Conservation (phyloP, 371 early-diverging fungal species). For the Saksenaea oblongispora region DNA sequence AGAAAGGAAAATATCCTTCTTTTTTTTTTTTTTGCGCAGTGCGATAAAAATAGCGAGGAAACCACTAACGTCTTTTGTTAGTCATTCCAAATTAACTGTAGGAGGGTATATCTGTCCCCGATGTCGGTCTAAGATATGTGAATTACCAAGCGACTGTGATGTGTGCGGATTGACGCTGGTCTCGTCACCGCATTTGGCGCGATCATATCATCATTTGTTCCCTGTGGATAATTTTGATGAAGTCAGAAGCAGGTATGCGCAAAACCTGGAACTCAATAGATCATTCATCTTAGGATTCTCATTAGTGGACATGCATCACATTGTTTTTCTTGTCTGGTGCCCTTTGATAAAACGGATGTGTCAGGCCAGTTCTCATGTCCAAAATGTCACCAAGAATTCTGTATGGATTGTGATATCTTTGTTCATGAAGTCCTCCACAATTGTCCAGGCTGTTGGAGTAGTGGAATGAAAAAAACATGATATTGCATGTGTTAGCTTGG, state of each 20-base stretch:
- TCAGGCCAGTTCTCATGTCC: constrained; percentile 72
- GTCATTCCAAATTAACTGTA: constrained; percentile 77
- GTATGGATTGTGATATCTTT: constrained; percentile 93
- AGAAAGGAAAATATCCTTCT: not conserved
- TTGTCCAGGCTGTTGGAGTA: constrained; percentile 85
- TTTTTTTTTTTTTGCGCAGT: not conserved
- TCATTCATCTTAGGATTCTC: constrained; percentile 9
- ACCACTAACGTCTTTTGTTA: constrained; percentile 19
- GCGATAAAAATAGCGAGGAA: not conserved
- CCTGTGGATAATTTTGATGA: constrained; percentile 79
- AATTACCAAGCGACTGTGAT: constrained; percentile 91
- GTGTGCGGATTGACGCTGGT: constrained; percentile 91
- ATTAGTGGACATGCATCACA: constrained; percentile 25
- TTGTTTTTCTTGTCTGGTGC: constrained; percentile 48
- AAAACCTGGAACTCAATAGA: not conserved
- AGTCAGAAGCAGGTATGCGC: constrained; percentile 37
- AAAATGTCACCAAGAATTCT: constrained; percentile 79
- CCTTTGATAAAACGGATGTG: constrained; percentile 39
- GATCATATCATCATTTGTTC: constrained; percentile 96
- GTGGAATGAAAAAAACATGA: constrained; percentile 11
- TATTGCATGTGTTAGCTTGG: not conserved
- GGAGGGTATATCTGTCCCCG: constrained; percentile 90
- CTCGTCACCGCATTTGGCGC: constrained; percentile 88
- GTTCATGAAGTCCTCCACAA: constrained; percentile 93
- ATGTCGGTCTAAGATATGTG: constrained; percentile 84